A percentile compares a stretch with the other conserved stretches of the same genome.
These are phyloP conservation scores for Coemansia sp. DNA, from an alignment of 192 early-diverging fungal species.

Conservation along the genomic window DNA sequence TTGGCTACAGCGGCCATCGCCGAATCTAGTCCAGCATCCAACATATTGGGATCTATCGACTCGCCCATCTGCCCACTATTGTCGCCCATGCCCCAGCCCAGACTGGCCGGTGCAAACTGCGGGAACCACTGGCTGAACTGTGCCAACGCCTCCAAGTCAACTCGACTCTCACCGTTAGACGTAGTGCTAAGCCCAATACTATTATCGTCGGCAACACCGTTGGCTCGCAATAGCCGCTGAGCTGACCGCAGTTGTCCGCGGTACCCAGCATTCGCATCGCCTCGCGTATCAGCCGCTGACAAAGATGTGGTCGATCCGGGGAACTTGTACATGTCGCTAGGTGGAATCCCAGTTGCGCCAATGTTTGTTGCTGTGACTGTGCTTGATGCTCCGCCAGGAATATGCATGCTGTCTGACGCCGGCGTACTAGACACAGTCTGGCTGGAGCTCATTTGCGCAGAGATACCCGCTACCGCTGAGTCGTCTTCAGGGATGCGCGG, in stretches of 20 bases:
- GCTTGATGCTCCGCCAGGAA: not conserved
- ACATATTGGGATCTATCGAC: slow-evolving; percentile 57
- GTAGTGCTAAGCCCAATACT: slow-evolving; percentile 54
- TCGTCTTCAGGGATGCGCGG: slow-evolving; percentile 54
- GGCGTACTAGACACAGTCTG: slow-evolving; percentile 15
- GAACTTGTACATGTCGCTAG: slow-evolving; percentile 16
- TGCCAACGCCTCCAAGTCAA: slow-evolving; percentile 45
- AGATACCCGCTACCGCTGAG: slow-evolving; percentile 22
- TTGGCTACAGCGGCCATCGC: slow-evolving; percentile 5
- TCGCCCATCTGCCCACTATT: slow-evolving; percentile 16
- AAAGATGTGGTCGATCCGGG: not conserved
- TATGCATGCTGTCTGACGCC: not conserved
- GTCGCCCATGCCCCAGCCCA: slow-evolving; percentile 36
- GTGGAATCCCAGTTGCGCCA: not conserved
- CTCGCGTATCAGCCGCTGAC: slow-evolving; percentile 4
- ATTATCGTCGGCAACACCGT: slow-evolving; percentile 54
- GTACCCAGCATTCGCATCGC: slow-evolving; percentile 6
- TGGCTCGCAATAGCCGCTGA: slow-evolving; percentile 44
- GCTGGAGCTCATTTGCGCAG: slow-evolving; percentile 24
- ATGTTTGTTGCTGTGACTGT: not conserved
- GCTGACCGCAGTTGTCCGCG: slow-evolving; percentile 46
- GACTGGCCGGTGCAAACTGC: slow-evolving; percentile 21
- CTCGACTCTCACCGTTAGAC: slow-evolving; percentile 20
- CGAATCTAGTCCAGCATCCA: slow-evolving; percentile 33
- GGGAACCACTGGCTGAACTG: slow-evolving; percentile 58